Evolutionary conservation across 805 yeast species (phyloP).

Genomic region (Lachancea thermotolerans): DNA sequence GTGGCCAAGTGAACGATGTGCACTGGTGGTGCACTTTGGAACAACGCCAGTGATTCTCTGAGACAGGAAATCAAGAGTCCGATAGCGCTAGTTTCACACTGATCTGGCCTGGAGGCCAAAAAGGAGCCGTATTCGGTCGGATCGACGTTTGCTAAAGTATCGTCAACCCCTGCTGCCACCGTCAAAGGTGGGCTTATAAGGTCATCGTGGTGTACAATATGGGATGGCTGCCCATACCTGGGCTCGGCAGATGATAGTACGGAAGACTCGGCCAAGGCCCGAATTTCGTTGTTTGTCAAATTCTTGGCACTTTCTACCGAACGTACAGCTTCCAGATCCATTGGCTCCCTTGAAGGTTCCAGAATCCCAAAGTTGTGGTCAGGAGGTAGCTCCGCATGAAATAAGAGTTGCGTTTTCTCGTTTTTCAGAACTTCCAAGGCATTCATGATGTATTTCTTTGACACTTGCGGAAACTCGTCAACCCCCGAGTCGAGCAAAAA

Average conservation of each 20-base stretch:
- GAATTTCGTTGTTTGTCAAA: constrained; percentile 45
- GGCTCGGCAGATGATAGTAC: constrained; percentile 55
- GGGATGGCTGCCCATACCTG: constrained; percentile 39
- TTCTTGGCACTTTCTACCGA: constrained; percentile 17
- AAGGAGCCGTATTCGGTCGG: constrained; percentile 66
- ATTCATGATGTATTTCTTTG: constrained; percentile 50
- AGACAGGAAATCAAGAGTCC: constrained; percentile 62
- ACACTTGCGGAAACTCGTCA: constrained; percentile 86
- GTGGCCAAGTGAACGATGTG: constrained; percentile 92
- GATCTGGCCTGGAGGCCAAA: constrained; percentile 81
- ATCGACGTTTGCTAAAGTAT: constrained; percentile 41
- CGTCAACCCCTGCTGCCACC: constrained; percentile 38
- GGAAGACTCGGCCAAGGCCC: constrained; percentile 50
- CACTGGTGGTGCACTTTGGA: constrained; percentile 50
- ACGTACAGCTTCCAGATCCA: constrained; percentile 4
- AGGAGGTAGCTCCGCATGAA: constrained; percentile 82
- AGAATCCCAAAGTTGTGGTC: constrained; percentile 29
- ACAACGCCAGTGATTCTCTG: constrained; percentile 22
- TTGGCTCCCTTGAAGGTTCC: constrained; percentile 19
- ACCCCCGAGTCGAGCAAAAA: constrained; percentile 94
- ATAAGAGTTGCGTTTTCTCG: constrained; percentile 68
- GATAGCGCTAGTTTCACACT: constrained; percentile 81
- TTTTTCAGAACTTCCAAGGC: constrained; percentile 63
- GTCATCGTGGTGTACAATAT: constrained; percentile 26
- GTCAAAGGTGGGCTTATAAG: constrained; percentile 33